These are phyloP conservation scores for Fagopyrum homotropicum DNA, from an alignment of 148 eudicot genomes.

Conservation along the genomic window DNA sequence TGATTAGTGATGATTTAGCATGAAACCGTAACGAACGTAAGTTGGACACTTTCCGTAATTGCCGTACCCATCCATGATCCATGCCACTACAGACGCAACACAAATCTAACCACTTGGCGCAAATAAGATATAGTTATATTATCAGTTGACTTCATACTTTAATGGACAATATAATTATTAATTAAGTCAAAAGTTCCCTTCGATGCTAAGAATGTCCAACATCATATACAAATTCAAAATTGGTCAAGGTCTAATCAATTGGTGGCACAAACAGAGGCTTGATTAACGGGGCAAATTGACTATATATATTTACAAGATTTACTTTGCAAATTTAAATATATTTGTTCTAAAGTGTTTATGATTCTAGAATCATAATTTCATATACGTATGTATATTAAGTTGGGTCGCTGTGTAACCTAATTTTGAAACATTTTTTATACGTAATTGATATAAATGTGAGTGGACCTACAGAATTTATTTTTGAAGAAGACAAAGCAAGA, in stretches of 20 bases:
- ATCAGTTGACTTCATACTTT: not conserved
- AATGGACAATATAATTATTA: not conserved
- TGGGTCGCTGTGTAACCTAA: not conserved
- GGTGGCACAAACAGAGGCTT: not conserved
- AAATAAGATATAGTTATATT: not conserved
- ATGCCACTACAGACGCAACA: not conserved
- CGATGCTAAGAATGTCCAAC: not conserved
- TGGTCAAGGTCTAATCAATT: not conserved
- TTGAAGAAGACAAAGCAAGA: not conserved
- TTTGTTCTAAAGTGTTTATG: not conserved
- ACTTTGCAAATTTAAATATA: not conserved
- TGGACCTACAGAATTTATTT: conserved; percentile 5
- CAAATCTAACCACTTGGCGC: not conserved
- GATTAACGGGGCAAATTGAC: not conserved
- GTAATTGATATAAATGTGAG: not conserved
- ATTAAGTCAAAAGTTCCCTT: not conserved
- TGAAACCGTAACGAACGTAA: not conserved
- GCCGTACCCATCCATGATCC: conserved; percentile 1
- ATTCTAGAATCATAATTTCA: too few species aligned
- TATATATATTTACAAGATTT: not conserved
- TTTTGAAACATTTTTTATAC: not conserved
- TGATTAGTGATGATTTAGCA: not conserved
- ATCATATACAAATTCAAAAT: not conserved
- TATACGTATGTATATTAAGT: not conserved
- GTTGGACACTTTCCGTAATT: not conserved